Base-by-base conservation (phyloP, 345 rosid species). In the Nasturtium officinale region DNA sequence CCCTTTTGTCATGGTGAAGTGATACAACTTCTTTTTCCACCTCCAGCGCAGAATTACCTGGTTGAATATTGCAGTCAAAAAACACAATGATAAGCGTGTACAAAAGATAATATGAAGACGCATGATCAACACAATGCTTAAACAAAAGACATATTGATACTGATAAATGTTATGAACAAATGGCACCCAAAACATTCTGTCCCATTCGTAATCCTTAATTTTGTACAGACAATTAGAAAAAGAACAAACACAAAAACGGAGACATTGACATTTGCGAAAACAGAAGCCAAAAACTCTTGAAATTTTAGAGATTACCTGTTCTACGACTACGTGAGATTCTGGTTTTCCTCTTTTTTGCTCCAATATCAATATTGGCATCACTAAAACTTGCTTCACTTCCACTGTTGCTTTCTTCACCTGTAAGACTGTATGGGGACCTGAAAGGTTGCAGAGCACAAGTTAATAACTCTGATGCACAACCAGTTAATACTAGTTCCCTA, bases 371-470 rank as follows among this genome's bases (percentile, higher is more conserved):
- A 78, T 69, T 73, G 45, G 71, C 86, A 76, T 86, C 88, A 79
- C 80, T 84, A 67, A 75, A 54, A 76, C 83, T 85, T 28, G 80
- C 80, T 64, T 71, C 83, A 55, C 80, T 85, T 69, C 53, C 78
- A 70, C 86, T 82, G 54, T 79, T 86, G 72, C 83, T 82, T 23
- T 79, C 87, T 46, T 75, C 81, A 72, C 84, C 90, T 51, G 89
- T 78, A 17, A 78, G 81, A 74, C 87, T 84, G 66, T 86, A 86
- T 21, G 85, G 82, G 20, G 78, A 81, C 89, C 97, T 91, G 77
- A 71, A 46, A 81, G 48, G 47, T 55, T 71, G 76, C 69, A 42
- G 50, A 51, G 67, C 51, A 60, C 32, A 65, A 62, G 65, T 35
- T 50, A 70, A 57, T 53, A 45, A 51, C 61, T 77, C 28, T 18